Base-by-base conservation (phyloP, 768 basidiomycete genomes). In the Phylloporus arenicola region DNA sequence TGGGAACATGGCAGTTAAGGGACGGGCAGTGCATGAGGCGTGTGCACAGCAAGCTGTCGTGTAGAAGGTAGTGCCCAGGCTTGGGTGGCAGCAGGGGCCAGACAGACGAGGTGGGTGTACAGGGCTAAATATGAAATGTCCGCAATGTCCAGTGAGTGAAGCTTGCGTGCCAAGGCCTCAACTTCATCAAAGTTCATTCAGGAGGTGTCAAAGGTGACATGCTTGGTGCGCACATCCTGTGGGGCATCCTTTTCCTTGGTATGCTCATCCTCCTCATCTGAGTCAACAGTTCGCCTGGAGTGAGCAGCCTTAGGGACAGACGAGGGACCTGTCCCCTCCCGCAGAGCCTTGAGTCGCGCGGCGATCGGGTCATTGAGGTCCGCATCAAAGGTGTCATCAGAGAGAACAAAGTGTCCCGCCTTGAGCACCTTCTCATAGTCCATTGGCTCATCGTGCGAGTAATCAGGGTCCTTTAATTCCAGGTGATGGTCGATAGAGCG, bases 81-180 rank as follows among this genome's bases (percentile, higher is more conserved):
- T 27, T 53, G 33, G 6, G 48, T 45, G 1, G 33, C 40, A 6
- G 48, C 47, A 13, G 44, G 51, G 2, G 45, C 40, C 1, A 56
- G 17, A n/a, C 43, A 47, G 1, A 27, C 6, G 0, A 56, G 47
- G 3, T 1, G 6, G 0, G 25, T 56, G 20, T 49, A 56, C 3
- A 44, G 46, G 1, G 25, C 41, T 1, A 41, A 27, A n/a, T 53
- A 56, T 0, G 45, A 17, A 0, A 13, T 6, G n/a, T 53, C 37
- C 1, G 33, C 22, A 8, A 56, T 37, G 10, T 50, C 29, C 0
- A 56, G 30, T 0, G 7, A 5, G 4, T 53, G 48, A 22, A 56
- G 43, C 8, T 37, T 29, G 1, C n/a, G 5, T 0, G 31, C 34
- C 1, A 52, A 33, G 14, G 47, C 47, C 6, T 52, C 30, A 0